Base-by-base conservation (phyloP, 352 stramenopile genomes). In the Globisporangium uncinulatum region DNA sequence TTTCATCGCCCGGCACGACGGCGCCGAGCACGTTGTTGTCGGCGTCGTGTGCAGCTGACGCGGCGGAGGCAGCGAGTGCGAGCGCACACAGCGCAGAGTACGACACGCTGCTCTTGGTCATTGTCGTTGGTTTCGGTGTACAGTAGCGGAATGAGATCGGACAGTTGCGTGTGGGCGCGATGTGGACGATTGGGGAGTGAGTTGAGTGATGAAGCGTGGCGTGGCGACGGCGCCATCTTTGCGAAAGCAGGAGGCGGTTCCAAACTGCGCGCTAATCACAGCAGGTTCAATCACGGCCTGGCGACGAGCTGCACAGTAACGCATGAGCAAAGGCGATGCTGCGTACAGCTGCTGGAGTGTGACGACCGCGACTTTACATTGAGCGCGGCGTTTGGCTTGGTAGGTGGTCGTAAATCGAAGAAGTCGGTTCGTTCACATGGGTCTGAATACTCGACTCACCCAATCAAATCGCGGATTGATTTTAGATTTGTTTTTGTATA, bases 41-140 rank as follows among this genome's bases (percentile, higher is more conserved):
- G 29, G 21, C n/a, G 19, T 61, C 56, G 20, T 56, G 56, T 4
- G 56, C 54, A 34, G 43, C 47, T 7, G 41, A 20, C 15, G 55
- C 31, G 8, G 46, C 32, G 7, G 55, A 54, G 5, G 41, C 24
- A 21, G 48, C 42, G 46, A 61, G 46, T n/a, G 56, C 37, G 56
- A 61, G 47, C 37, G 47, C 37, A n/a, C 41, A 47, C 31, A 42
- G 47, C 37, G 39, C 54, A 34, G 47, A 54, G 56, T 20, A 61
- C 31, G 56, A 31, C 36, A 56, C 49, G 56, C 37, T 51, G 56
- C 32, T 55, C 34, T 56, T 56, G 14, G 36, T n/a, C 56, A 61
- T 61, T 20, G 37, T 43, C 17, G 19, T 17, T 17, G 31, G 14
- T 8, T n/a, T 46, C 11, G 39, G 39, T 44, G 39, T 11, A 29